Evolutionary conservation across 2,329 filamentous ascomycete species (phyloP).

Genomic region (Neospermospora avenae): DNA sequence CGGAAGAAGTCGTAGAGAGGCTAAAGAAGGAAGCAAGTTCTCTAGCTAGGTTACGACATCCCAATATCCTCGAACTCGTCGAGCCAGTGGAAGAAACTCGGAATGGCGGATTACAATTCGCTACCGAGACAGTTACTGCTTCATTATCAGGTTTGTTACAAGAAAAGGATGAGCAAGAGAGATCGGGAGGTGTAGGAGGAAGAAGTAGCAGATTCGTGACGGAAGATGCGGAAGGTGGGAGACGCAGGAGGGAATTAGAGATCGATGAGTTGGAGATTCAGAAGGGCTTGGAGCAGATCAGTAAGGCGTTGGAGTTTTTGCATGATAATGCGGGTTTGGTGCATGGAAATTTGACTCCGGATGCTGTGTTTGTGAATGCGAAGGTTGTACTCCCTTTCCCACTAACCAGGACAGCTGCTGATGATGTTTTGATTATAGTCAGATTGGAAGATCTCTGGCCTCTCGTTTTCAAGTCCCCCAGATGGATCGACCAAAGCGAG

Average conservation of each 20-base stretch:
- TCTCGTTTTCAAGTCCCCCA: conserved; percentile 81
- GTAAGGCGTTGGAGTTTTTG: conserved; percentile 90
- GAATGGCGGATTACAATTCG: conserved; percentile 89
- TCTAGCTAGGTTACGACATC: conserved; percentile 83
- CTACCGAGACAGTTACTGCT: conserved; percentile 85
- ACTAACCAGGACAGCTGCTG: conserved; percentile 25
- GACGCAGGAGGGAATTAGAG: conserved; percentile 76
- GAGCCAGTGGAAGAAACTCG: conserved; percentile 95
- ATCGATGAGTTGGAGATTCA: conserved; percentile 98
- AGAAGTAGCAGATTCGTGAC: conserved; percentile 76
- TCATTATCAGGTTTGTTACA: conserved; percentile 78
- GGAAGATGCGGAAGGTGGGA: conserved; percentile 71
- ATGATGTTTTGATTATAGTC: conserved; percentile 54
- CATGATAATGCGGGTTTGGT: conserved; percentile 93
- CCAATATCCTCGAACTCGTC: conserved; percentile 85
- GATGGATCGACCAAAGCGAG: conserved; percentile 72
- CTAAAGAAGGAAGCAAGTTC: conserved; percentile 89
- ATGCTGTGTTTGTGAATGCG: conserved; percentile 88
- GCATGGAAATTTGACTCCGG: conserved; percentile 91
- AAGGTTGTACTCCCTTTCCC: conserved; percentile 57
- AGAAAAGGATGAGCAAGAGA: conserved; percentile 88
- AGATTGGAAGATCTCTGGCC: conserved; percentile 97
- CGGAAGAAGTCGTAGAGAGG: conserved; percentile 88
- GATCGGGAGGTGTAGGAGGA: conserved; percentile 62
- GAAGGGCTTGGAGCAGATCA: conserved; percentile 89